Percentiles rank a stretch among this genome's conserved stretches.
Conservation (phyloP, 192 early-diverging fungal genomes). For the Coemansia sp. region DNA sequence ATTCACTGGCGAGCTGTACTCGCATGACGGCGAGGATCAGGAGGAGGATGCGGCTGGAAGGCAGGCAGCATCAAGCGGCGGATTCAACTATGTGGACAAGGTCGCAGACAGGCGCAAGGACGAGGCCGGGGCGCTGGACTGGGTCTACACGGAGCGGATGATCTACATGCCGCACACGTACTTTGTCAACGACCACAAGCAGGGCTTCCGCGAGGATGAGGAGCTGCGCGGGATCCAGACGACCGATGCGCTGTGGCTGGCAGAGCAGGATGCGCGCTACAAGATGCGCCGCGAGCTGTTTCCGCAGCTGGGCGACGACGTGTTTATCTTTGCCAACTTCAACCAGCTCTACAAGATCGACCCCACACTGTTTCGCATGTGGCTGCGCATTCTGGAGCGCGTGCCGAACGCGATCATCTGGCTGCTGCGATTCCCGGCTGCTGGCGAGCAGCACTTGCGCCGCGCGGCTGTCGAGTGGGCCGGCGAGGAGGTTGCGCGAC, state of each 20-base stretch:
- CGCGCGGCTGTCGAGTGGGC: conserved; percentile 72
- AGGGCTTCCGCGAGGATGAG: conserved; percentile 84
- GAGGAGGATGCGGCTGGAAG: background rate
- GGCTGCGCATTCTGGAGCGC: conserved; percentile 79
- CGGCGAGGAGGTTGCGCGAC: conserved; percentile 70
- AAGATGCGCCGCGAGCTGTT: conserved; percentile 86
- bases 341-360: conserved; percentile 98
- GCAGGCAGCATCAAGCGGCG: conserved; percentile 12
- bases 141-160: conserved; percentile 86
- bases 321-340: conserved; percentile 93
- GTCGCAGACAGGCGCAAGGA: conserved; percentile 8
- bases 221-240: conserved; percentile 39
- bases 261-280: conserved; percentile 77
- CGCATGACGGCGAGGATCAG: conserved; percentile 54
- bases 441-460: conserved; percentile 76
- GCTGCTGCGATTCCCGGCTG: conserved; percentile 89
- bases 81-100: conserved; percentile 57
- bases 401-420: conserved; percentile 85
- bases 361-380: conserved; percentile 79
- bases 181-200: conserved; percentile 93
- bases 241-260: conserved; percentile 63
- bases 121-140: conserved; percentile 46
- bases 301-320: conserved; percentile 75
- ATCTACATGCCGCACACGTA: conserved; percentile 92
- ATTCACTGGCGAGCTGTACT: conserved; percentile 46